phyloP scores from a whole-genome alignment of 306 rosid species.

The Macrotyloma uniflorum region DNA sequence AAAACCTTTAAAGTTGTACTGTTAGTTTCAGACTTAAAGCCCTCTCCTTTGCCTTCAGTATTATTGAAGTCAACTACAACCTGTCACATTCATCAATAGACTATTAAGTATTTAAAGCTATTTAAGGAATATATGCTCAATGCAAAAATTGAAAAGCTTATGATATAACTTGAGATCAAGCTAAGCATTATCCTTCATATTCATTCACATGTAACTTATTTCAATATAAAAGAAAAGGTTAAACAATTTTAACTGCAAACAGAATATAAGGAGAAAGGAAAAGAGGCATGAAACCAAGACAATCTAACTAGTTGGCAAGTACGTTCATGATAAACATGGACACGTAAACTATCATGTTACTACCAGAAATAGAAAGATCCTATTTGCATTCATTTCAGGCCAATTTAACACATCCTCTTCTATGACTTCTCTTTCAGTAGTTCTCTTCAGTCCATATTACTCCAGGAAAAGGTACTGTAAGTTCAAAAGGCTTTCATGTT shows the following conservation, averaged over 20 bases:
- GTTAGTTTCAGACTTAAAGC: slow-evolving; percentile 69
- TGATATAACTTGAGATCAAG: neutral
- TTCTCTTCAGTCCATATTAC: neutral
- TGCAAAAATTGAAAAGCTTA: slow-evolving; percentile 30
- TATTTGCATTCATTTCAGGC: slow-evolving; percentile 2
- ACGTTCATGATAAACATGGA: neutral
- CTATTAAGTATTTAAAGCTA: slow-evolving; percentile 12
- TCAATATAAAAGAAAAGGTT: neutral
- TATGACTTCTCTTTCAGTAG: neutral
- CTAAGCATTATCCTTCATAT: slow-evolving; percentile 1
- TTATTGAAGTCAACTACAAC: slow-evolving; percentile 86
- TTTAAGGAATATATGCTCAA: slow-evolving; percentile 9
- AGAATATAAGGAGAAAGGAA: neutral
- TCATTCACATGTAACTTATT: slow-evolving; percentile 14
- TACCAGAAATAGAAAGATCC: neutral
- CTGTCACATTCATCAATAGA: slow-evolving; percentile 48
- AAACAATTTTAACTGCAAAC: neutral
- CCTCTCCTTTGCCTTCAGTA: slow-evolving; percentile 65
- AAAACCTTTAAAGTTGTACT: slow-evolving; percentile 64
- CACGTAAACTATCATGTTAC: neutral
- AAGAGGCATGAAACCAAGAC: slow-evolving; percentile 1
- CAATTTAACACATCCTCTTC: neutral
- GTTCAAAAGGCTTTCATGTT: neutral
- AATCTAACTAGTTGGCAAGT: slow-evolving; percentile 21
- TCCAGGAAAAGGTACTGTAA: neutral